Base-by-base conservation (phyloP, 495 filamentous ascomycete species). In the Penicillium goetzii region DNA sequence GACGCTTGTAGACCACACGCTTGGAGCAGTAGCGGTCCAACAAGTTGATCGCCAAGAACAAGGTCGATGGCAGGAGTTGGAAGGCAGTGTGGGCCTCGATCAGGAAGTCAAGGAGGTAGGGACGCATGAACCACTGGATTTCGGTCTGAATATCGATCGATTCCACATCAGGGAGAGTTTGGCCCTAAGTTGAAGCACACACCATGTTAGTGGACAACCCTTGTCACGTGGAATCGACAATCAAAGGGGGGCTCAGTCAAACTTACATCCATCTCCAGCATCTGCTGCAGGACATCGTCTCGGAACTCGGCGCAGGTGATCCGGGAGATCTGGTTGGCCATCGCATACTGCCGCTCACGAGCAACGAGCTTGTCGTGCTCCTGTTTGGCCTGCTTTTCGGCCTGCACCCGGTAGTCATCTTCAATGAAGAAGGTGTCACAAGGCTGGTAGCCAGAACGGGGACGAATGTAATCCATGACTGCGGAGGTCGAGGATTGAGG, bases 61-160 rank as follows among this genome's bases (percentile, higher is more conserved):
- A 82, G 0, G 95, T 98, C 73, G 97, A 93, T 10, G 95, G 95
- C 17, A 97, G 84, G 9, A 99, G 88, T 60, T 91, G 89, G 80
- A 97, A 99, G 19, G 93, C 93, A 62, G 88, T 88, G 73, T 99
- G 96, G 47, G 95, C 95, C 84, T 99, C 95, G 70, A 97, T 90
- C 57, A 99, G 85, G 81, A 99, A 99, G 81, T 99, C 95, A 66
- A 99, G 88, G 30, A 99, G 88, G 74, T 97, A 99, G 0, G 95
- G 94, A 67, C 95, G 85, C 95, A 99, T 99, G 81, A 93, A 97
- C 96, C 96, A 99, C 73, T 97, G 92, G 59, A 99, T 98, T 81
- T 99, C 95, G 51, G 92, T 90, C 77, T 99, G 95, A 74, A 98
- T 96, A 68, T 99, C 95, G 75, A 99, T 99, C 19, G 94, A 92